phyloP scores from a whole-genome alignment of 1,284 basidiomycete genomes.

The Moesziomyces parantarcticus region DNA sequence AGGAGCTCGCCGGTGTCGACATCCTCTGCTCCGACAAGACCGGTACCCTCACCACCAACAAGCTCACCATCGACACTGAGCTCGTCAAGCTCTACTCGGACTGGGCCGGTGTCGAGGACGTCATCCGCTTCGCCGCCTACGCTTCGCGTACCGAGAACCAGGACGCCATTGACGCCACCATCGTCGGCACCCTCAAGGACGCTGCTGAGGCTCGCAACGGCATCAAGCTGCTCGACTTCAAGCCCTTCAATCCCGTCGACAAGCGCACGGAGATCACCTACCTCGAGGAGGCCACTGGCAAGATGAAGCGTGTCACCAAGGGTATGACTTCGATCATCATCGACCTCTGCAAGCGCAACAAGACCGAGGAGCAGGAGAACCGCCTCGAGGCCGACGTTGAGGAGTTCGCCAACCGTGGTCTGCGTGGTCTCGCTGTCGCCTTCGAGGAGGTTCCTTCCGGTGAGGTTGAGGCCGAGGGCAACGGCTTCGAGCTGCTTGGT shows the following conservation, averaged over 20 bases:
- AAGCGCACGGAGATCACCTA: conserved; percentile 99
- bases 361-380: conserved; percentile 89
- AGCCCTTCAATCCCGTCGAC: conserved; percentile 98
- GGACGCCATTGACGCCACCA: conserved; percentile 92
- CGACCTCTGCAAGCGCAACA: conserved; percentile 90
- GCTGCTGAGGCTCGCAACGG: conserved; percentile 81
- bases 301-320: conserved; percentile 97
- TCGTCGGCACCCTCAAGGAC: conserved; percentile 80
- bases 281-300: conserved; percentile 89
- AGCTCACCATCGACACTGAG: conserved; percentile 93
- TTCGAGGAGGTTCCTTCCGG: conserved; percentile 85
- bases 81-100: conserved; percentile 91
- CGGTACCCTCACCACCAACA: conserved; percentile 93
- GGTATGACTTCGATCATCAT: conserved; percentile 96
- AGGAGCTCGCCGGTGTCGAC: conserved; percentile 90
- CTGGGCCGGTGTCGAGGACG: conserved; percentile 83
- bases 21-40: conserved; percentile 99
- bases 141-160: conserved; percentile 98
- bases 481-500: conserved; percentile 96
- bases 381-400: conserved; percentile 92
- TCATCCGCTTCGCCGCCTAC: conserved; percentile 92
- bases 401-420: conserved; percentile 93
- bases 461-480: conserved; percentile 84
- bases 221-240: conserved; percentile 97
- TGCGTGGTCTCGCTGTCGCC: conserved; percentile 95